A percentile compares a stretch with the other conserved stretches of the same genome.
Conservation (phyloP, 345 rosid genomes). For the Orychophragmus violaceus region DNA sequence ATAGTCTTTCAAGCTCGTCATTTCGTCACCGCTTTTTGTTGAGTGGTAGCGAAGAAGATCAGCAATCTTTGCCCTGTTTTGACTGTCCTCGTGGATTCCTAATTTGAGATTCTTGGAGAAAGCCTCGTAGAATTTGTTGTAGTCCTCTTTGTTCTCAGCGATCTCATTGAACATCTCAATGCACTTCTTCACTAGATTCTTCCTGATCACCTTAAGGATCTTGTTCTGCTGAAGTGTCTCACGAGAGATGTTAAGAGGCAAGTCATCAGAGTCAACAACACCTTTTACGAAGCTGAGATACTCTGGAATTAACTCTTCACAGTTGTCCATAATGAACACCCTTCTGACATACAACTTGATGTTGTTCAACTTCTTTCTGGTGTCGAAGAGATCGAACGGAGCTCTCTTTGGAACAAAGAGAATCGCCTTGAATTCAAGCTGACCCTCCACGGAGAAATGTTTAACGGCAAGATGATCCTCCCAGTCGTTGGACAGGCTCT, state of each 20-base stretch:
- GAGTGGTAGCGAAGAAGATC: too few relatives aligned
- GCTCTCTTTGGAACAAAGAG: conserved; percentile 77
- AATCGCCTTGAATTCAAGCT: conserved; percentile 82
- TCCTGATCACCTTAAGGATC: conserved; percentile 88
- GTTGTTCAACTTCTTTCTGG: conserved; percentile 76
- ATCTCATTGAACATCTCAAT: conserved; percentile 87
- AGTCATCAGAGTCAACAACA: conserved; percentile 82
- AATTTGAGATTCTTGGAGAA: too few relatives aligned
- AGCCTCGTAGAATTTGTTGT: too few relatives aligned
- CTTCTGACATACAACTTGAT: conserved; percentile 78
- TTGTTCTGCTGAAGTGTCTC: conserved; percentile 87
- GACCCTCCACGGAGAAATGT: conserved; percentile 88
- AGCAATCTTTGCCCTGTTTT: conserved; percentile 67
- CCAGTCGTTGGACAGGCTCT: conserved; percentile 83
- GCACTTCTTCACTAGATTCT: conserved; percentile 85
- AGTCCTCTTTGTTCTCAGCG: conserved; percentile 80
- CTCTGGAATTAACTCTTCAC: conserved; percentile 81
- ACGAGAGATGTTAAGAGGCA: conserved; percentile 88
- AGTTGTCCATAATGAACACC: conserved; percentile 90
- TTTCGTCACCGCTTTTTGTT: conserved; percentile 75
- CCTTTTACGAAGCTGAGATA: conserved; percentile 78
- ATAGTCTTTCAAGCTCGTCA: conserved; percentile 77
- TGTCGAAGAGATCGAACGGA: conserved; percentile 84
- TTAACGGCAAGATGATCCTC: conserved; percentile 81
- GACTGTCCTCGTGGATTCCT: conserved; percentile 85